Evolutionary conservation across 805 yeast species (phyloP).

Genomic region (Myxozyma mucilagina): DNA sequence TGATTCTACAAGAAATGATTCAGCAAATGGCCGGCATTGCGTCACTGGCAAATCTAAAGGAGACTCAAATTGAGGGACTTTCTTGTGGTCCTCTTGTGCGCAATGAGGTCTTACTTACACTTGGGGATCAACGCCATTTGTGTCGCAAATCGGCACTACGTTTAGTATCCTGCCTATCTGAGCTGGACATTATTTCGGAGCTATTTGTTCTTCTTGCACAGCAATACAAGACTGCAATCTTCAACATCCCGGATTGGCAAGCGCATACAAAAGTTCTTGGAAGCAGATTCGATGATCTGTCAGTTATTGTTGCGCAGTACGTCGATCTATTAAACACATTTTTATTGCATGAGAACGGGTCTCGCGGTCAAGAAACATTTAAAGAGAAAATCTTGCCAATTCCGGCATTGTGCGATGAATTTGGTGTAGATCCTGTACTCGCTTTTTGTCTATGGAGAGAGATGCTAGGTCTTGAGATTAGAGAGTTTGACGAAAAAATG

Average conservation of each 20-base stretch:
- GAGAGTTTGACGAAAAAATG: constrained; percentile 33
- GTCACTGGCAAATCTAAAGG: constrained; percentile 63
- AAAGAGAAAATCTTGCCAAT: constrained; percentile 20
- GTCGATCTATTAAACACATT: constrained; percentile 59
- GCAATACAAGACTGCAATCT: constrained; percentile 46
- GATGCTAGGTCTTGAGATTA: constrained; percentile 39
- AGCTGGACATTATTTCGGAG: constrained; percentile 53
- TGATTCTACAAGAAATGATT: constrained; percentile 67
- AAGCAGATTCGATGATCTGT: constrained; percentile 68
- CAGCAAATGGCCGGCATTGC: constrained; percentile 78
- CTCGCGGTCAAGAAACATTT: constrained; percentile 3
- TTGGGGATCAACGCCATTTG: constrained; percentile 55
- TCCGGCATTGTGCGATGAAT: constrained; percentile 35
- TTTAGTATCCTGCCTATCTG: constrained; percentile 50
- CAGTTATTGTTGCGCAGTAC: constrained; percentile 64
- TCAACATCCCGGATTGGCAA: constrained; percentile 35
- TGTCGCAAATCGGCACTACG: constrained; percentile 51
- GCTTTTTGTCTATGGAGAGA: constrained; percentile 77
- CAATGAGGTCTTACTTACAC: constrained; percentile 47
- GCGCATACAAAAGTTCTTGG: constrained; percentile 71
- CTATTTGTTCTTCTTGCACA: constrained; percentile 62
- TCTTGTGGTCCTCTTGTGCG: constrained; percentile 65
- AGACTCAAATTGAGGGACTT: constrained; percentile 62
- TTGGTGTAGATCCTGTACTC: constrained; percentile 50
- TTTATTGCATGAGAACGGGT: constrained; percentile 35